Conservation (phyloP, 345 rosid species). For the Raphanus sativus region DNA sequence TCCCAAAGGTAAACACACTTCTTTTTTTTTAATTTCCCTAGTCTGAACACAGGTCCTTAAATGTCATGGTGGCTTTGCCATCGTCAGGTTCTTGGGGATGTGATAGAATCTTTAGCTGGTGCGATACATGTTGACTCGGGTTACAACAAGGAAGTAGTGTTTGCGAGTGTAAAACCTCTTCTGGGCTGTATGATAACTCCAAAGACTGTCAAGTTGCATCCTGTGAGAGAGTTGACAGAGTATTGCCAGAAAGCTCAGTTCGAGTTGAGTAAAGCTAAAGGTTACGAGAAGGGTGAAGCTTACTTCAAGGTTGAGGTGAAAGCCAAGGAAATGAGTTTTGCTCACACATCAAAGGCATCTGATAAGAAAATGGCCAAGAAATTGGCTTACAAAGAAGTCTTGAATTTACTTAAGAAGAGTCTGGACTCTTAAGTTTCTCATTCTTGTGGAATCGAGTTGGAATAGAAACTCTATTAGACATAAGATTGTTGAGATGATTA, state of each 20-base stretch:
- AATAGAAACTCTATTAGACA: not conserved
- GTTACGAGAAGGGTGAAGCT: constrained; percentile 26
- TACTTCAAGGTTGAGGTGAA: constrained; percentile 50
- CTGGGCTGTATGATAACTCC: constrained; percentile 75
- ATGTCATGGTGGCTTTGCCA: not conserved
- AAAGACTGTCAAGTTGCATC: constrained; percentile 59
- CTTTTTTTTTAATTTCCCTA: not conserved
- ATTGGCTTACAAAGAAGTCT: constrained; percentile 57
- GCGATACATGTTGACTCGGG: constrained; percentile 87
- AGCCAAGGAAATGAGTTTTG: constrained; percentile 45
- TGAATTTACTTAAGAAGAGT: constrained; percentile 49
- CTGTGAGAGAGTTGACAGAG: constrained; percentile 61
- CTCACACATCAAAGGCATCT: constrained; percentile 40
- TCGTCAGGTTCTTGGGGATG: constrained; percentile 82
- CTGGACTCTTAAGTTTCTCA: not conserved
- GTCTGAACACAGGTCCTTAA: not conserved
- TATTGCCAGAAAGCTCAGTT: constrained; percentile 51
- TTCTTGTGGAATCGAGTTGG: not conserved
- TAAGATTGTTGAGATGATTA: not conserved
- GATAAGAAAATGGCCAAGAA: constrained; percentile 57
- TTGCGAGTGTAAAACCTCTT: constrained; percentile 63
- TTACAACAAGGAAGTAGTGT: constrained; percentile 57
- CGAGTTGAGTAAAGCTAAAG: constrained; percentile 19
- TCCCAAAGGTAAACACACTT: constrained; percentile 65
- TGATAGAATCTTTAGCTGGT: constrained; percentile 84